Percentiles rank a stretch among this genome's conserved stretches.
phyloP scores from a whole-genome alignment of 495 filamentous ascomycete genomes.

The Cairneyella variabilis region DNA sequence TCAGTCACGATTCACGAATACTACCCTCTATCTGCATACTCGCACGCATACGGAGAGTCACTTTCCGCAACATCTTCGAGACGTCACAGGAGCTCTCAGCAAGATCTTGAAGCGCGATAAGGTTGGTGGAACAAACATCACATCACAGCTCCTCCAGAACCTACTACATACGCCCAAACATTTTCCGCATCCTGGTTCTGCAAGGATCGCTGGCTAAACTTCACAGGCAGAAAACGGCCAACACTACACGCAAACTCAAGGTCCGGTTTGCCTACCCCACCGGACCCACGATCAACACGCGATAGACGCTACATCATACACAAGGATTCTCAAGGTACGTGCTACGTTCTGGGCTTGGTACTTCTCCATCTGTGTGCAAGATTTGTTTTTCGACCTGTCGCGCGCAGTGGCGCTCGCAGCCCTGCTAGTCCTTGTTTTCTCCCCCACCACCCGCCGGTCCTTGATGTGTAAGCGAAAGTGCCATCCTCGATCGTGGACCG shows the following conservation, averaged over 20 bases:
- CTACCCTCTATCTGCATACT: neutral
- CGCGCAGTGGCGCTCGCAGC: conserved; percentile 19
- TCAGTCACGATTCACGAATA: neutral
- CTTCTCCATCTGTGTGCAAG: neutral
- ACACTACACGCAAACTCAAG: neutral
- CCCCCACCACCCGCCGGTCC: neutral
- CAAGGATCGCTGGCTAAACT: conserved; percentile 10
- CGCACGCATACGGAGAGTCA: conserved; percentile 5
- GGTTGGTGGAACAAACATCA: conserved; percentile 4
- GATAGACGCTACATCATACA: conserved; percentile 1
- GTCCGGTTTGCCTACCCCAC: neutral
- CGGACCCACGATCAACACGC: neutral
- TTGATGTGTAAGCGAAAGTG: conserved; percentile 22
- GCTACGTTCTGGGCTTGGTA: conserved; percentile 21
- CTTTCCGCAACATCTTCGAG: conserved; percentile 1
- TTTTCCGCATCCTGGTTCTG: neutral
- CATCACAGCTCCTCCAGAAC: conserved; percentile 3
- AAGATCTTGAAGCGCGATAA: neutral
- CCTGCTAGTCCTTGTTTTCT: conserved; percentile 11
- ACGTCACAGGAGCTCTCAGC: neutral
- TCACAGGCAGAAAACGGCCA: conserved; percentile 6
- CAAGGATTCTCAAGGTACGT: too few relatives aligned
- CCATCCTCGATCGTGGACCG: conserved; percentile 17
- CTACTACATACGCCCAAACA: neutral
- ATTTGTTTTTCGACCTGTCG: conserved; percentile 18